A percentile compares a stretch with the other conserved stretches of the same genome.
Conservation (phyloP, 2,329 filamentous ascomycete genomes). For the Colletotrichum euphorbiae region DNA sequence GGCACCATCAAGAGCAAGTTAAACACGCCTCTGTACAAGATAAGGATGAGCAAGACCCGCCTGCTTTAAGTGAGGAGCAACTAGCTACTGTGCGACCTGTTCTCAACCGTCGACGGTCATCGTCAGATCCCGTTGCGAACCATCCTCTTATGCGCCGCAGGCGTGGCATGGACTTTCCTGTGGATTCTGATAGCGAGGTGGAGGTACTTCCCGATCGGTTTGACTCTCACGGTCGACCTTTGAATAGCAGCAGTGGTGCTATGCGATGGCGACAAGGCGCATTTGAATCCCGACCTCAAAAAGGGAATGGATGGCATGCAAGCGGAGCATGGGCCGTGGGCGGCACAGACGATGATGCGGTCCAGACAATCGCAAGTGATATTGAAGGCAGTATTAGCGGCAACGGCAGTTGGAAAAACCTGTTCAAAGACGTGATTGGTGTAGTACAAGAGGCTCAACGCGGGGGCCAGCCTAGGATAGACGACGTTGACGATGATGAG, state of each 20-base stretch:
- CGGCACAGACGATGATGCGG: slow-evolving; percentile 56
- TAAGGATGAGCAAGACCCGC: slow-evolving; percentile 25
- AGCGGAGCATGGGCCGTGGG: slow-evolving; percentile 58
- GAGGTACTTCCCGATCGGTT: slow-evolving; percentile 62
- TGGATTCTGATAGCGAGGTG: slow-evolving; percentile 52
- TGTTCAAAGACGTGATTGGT: slow-evolving; percentile 48
- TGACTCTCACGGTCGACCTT: slow-evolving; percentile 55
- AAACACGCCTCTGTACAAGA: slow-evolving; percentile 42
- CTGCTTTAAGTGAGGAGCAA: slow-evolving; percentile 39
- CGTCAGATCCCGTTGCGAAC: slow-evolving; percentile 49
- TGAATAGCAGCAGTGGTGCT: slow-evolving; percentile 45
- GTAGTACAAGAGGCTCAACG: slow-evolving; percentile 33
- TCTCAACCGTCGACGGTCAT: slow-evolving; percentile 45
- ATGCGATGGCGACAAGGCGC: slow-evolving; percentile 53
- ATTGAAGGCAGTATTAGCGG: slow-evolving; percentile 50
- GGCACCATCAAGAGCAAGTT: slow-evolving; percentile 53
- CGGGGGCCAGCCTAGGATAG: slow-evolving; percentile 29
- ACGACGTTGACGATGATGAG: slow-evolving; percentile 42
- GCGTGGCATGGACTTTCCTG: slow-evolving; percentile 36
- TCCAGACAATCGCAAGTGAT: slow-evolving; percentile 54
- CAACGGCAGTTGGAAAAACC: slow-evolving; percentile 46
- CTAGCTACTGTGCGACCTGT: slow-evolving; percentile 36
- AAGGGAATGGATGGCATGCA: slow-evolving; percentile 51
- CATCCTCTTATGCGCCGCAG: slow-evolving; percentile 42
- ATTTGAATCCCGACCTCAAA: slow-evolving; percentile 53